Conservation (phyloP, 83 land plant species). For the Thuja plicata region DNA sequence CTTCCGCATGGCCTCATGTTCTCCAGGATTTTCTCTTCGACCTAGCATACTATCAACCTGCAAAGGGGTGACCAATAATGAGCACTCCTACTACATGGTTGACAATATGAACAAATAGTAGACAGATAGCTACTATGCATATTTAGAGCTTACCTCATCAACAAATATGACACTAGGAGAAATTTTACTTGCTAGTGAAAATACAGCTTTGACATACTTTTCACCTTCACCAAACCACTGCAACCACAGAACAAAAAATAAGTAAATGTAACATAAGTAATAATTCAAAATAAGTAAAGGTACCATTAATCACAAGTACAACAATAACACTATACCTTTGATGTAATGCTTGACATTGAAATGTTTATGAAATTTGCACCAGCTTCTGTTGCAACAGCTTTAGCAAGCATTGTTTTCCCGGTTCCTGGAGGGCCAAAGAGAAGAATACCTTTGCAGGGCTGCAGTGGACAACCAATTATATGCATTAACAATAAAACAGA, state of each 20-base stretch:
- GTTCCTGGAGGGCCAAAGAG: conserved; percentile 96
- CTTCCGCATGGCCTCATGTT: conserved; percentile 38
- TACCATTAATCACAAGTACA: neutral
- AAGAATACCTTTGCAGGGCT: conserved; percentile 90
- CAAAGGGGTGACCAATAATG: neutral
- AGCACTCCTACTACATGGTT: neutral
- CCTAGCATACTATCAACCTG: conserved; percentile 38
- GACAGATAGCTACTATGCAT: neutral
- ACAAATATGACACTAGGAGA: conserved; percentile 88
- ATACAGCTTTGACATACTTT: conserved; percentile 89
- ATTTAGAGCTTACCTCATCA: conserved; percentile 70
- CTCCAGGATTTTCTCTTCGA: conserved; percentile 20
- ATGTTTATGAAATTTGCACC: conserved; percentile 92
- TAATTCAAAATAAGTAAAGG: neutral
- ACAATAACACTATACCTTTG: conserved; percentile 52
- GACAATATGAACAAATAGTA: neutral
- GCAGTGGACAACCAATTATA: neutral
- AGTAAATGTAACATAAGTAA: neutral
- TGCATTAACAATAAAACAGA: neutral
- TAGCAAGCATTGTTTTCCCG: conserved; percentile 93
- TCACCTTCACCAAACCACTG: conserved; percentile 97
- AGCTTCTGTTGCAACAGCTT: conserved; percentile 94
- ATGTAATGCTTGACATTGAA: conserved; percentile 84
- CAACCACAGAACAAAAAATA: neutral
- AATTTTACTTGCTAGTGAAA: conserved; percentile 87